A percentile compares a stretch with the other conserved stretches of the same genome.
phyloP scores from a whole-genome alignment of 1,139 yeast species.

The Trichomonascaceae sp. region DNA sequence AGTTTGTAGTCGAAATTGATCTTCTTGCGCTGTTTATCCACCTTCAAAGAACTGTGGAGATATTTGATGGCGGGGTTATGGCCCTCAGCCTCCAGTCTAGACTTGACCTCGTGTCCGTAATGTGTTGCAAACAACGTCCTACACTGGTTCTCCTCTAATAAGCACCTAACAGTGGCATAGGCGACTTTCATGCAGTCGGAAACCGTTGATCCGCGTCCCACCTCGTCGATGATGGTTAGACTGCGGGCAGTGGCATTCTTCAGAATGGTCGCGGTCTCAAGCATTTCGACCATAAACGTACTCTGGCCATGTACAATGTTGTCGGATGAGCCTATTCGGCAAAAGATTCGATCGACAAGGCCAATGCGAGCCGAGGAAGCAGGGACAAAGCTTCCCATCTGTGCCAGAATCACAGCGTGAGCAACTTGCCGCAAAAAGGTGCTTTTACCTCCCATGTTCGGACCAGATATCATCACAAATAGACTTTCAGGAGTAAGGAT shows the following conservation, averaged over 20 bases:
- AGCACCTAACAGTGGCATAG: slow-evolving; percentile 56
- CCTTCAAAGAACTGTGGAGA: slow-evolving; percentile 3
- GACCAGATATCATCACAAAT: slow-evolving; percentile 51
- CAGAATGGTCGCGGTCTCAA: slow-evolving; percentile 77
- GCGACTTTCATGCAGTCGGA: slow-evolving; percentile 87
- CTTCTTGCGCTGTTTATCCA: slow-evolving; percentile 10
- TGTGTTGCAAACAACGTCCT: slow-evolving; percentile 88
- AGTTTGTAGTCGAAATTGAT: slow-evolving; percentile 47
- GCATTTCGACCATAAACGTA: slow-evolving; percentile 96
- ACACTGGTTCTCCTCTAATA: slow-evolving; percentile 46
- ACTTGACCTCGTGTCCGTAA: slow-evolving; percentile 57
- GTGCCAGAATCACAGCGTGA: slow-evolving; percentile 73
- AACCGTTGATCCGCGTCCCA: slow-evolving; percentile 94
- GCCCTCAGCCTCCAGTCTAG: slow-evolving; percentile 23
- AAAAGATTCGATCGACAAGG: slow-evolving; percentile 72
- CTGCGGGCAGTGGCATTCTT: slow-evolving; percentile 65
- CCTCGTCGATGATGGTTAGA: slow-evolving; percentile 81
- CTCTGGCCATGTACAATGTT: slow-evolving; percentile 77
- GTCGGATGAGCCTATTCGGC: slow-evolving; percentile 81
- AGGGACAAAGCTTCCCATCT: slow-evolving; percentile 83
- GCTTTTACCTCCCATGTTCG: slow-evolving; percentile 97
- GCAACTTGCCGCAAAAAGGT: slow-evolving; percentile 86
- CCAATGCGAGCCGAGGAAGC: slow-evolving; percentile 63
- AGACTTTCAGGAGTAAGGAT: slow-evolving; percentile 15
- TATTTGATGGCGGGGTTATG: slow-evolving; percentile 16